phyloP scores from a whole-genome alignment of 1,284 basidiomycete species.

The Moesziomyces sp. region DNA sequence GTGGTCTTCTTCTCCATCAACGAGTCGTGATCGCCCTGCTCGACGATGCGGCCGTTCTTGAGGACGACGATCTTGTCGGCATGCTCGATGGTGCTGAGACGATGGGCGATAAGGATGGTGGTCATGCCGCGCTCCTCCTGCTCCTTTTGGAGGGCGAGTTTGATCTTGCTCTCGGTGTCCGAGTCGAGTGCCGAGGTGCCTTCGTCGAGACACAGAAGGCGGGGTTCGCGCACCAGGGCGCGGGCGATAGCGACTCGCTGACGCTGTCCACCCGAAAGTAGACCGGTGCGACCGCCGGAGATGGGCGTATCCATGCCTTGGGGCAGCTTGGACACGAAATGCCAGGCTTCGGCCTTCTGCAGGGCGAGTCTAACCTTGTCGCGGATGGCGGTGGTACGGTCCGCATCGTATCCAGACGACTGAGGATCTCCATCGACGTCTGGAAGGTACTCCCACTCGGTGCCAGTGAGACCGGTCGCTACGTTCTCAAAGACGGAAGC shows the following conservation, averaged over 20 bases:
- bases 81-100: constrained; percentile 63
- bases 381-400: constrained; percentile 51
- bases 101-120: constrained; percentile 62
- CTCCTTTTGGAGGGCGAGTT: constrained; percentile 56
- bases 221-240: constrained; percentile 62
- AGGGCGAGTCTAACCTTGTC: constrained; percentile 64
- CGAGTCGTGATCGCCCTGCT: constrained; percentile 56
- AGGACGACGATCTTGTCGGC: constrained; percentile 65
- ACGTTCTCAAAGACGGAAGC: constrained; percentile 65
- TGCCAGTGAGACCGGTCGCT: constrained; percentile 59
- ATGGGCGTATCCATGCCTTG: constrained; percentile 68
- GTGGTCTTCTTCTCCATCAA: constrained; percentile 45
- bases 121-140: constrained; percentile 65
- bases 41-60: constrained; percentile 57
- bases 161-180: constrained; percentile 62
- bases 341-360: constrained; percentile 69
- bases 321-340: constrained; percentile 68
- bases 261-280: constrained; percentile 63
- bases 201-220: constrained; percentile 62
- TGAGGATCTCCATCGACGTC: constrained; percentile 34
- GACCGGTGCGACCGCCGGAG: constrained; percentile 67
- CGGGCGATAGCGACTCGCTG: constrained; percentile 65
- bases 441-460: constrained; percentile 48
- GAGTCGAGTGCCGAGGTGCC: constrained; percentile 64
- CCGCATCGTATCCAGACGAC: constrained; percentile 16